Evolutionary conservation across 306 rosid species (phyloP), one percentile per base, ranked within the genome.

Genomic region (Parietaria judaica): DNA sequence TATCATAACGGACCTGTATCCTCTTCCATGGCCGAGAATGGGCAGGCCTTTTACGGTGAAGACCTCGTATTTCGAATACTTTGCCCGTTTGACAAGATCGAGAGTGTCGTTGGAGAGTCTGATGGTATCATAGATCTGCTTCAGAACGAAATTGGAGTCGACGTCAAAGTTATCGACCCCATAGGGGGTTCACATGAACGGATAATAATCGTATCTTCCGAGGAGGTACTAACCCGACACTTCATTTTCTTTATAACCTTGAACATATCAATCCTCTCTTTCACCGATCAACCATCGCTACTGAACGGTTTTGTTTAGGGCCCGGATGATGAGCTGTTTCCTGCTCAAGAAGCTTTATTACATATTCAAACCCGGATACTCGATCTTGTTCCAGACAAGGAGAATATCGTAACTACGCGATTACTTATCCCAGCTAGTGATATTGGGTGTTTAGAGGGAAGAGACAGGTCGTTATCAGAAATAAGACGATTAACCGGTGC

Each of bases 311-410:
- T 49, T 37, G 7, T 36, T 3, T 60, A 92, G 99, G 97, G 87
- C 65, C 99, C 99, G 53, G 94, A 94, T 73, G 94, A 94, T 60
- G 87, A 79, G 84, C 79, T 94, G 63, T 94, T 94, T 81, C 99
- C 99, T 56, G 99, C 99, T 61, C 99, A 94, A 79, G 99, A 94
- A 78, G 99, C 99, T 79, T 74, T 94, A 79, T 73, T 94, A 79
- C 99, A 94, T 78, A 80, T 94, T 72, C 99, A 94, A 81, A 77
- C 82, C 55, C 82, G 79, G 66, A 94, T 94, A 61, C 94, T 81
- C 3, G 95, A 94, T 84, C 95, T 92, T 49, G 71, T 73, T 65
- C 88, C 85, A 16, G 99, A 88, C 51, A 78, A 77, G 65, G 97
- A 88, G 64, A 81, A 82, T 71, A 69, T 76, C 51, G 70, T 94